Evolutionary conservation across 2,329 filamentous ascomycete species (phyloP).

Genomic region (Curvularia spicifera): DNA sequence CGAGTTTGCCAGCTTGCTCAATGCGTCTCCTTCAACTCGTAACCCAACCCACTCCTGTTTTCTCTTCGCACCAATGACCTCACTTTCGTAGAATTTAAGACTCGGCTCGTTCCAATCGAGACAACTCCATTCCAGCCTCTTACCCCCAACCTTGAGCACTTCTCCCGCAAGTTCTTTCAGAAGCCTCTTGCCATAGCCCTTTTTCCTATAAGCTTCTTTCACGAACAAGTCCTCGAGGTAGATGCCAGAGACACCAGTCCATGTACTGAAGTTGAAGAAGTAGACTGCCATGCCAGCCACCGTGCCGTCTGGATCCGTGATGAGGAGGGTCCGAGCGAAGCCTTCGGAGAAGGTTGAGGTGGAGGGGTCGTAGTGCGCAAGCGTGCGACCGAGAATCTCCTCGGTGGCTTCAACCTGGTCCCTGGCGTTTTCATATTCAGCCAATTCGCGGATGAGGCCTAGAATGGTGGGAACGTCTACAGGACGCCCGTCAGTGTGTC

Average conservation of each 20-base stretch:
- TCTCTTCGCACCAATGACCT: slow-evolving; percentile 64
- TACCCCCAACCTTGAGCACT: slow-evolving; percentile 73
- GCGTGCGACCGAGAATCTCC: slow-evolving; percentile 72
- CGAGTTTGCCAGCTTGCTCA: slow-evolving; percentile 62
- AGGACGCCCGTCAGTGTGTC: slow-evolving; percentile 6
- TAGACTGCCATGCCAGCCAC: slow-evolving; percentile 84
- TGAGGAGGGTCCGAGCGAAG: slow-evolving; percentile 77
- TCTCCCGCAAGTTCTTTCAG: slow-evolving; percentile 80
- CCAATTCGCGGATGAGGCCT: slow-evolving; percentile 80
- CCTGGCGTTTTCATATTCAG: slow-evolving; percentile 82
- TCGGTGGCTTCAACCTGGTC: slow-evolving; percentile 79
- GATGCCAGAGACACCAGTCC: slow-evolving; percentile 84
- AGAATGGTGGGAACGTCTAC: slow-evolving; percentile 84
- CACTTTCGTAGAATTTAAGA: slow-evolving; percentile 76
- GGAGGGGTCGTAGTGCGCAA: slow-evolving; percentile 72
- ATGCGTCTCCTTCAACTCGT: slow-evolving; percentile 71
- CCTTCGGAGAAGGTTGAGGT: slow-evolving; percentile 57
- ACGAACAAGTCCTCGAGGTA: slow-evolving; percentile 96
- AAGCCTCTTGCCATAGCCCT: slow-evolving; percentile 80
- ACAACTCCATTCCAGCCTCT: slow-evolving; percentile 86
- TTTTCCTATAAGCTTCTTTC: slow-evolving; percentile 69
- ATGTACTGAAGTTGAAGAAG: slow-evolving; percentile 96
- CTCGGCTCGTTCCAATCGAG: slow-evolving; percentile 92
- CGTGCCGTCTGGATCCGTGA: slow-evolving; percentile 54
- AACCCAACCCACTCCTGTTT: slow-evolving; percentile 78